Conservation (phyloP, 208 protist genomes). For the Leishmania tropica region DNA sequence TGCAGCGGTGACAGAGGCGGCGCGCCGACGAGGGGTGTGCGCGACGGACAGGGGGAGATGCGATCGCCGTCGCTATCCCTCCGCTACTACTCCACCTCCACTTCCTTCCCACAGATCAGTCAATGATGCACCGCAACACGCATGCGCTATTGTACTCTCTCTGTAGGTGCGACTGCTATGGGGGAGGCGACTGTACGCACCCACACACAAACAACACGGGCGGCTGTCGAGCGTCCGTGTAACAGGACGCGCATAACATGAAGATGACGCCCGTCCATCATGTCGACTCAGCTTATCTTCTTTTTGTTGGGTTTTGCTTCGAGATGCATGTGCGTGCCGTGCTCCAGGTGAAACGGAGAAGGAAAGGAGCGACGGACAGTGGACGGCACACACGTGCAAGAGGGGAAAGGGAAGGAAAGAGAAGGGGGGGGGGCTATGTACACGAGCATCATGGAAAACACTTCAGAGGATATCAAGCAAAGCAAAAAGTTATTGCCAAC, state of each 20-base stretch:
- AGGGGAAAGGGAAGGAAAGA: background rate
- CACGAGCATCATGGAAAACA: background rate
- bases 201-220: background rate
- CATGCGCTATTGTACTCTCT: background rate
- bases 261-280: background rate
- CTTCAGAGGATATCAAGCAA: background rate
- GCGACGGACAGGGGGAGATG: background rate
- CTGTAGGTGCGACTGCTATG: background rate
- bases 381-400: background rate
- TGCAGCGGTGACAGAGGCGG: background rate
- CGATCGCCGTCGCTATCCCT: background rate
- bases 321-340: background rate
- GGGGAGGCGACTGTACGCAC: background rate
- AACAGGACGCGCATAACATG: background rate
- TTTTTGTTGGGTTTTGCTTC: too few species aligned
- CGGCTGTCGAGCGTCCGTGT: background rate
- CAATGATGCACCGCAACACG: background rate
- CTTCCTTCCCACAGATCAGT: background rate
- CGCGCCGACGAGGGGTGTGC: background rate
- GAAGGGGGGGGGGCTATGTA: conserved; percentile 5
- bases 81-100: background rate
- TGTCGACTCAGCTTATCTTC: too few species aligned
- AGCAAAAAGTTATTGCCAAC: background rate
- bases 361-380: background rate
- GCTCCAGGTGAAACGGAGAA: background rate